Conservation (phyloP, 2,329 filamentous ascomycete species). For the Exophiala sp. region DNA sequence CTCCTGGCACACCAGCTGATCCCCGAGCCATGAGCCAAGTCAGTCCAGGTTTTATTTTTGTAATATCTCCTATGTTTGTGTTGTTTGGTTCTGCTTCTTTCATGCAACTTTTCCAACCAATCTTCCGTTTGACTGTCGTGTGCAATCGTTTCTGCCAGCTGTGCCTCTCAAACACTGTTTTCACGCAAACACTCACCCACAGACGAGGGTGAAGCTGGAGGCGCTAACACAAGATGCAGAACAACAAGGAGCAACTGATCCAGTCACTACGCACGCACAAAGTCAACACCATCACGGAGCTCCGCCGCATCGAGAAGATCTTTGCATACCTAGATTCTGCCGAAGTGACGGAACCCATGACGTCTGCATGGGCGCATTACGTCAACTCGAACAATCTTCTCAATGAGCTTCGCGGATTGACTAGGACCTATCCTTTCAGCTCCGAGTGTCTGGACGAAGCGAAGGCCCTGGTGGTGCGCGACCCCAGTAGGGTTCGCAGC, state of each 20-base stretch:
- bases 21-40: constrained; percentile 29
- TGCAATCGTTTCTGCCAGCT: constrained; percentile 9
- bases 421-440: constrained; percentile 61
- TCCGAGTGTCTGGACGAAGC: constrained; percentile 61
- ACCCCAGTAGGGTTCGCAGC: constrained; percentile 61
- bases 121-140: constrained; percentile 3
- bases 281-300: constrained; percentile 67
- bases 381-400: constrained; percentile 65
- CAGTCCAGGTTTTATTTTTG: constrained; percentile 30
- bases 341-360: constrained; percentile 62
- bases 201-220: too few species aligned
- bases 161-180: background rate
- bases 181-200: background rate
- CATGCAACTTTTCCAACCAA: constrained; percentile 6
- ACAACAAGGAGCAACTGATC: constrained; percentile 52
- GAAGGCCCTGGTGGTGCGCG: constrained; percentile 56
- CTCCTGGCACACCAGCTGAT: constrained; percentile 27
- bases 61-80: constrained; percentile 20
- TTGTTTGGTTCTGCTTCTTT: constrained; percentile 12
- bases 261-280: constrained; percentile 59
- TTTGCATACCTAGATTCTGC: constrained; percentile 54
- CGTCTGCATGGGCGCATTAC: constrained; percentile 64
- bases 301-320: constrained; percentile 64
- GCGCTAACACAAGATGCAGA: constrained; percentile 30
- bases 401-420: constrained; percentile 63